Base-by-base conservation (phyloP, 2,329 filamentous ascomycete genomes). In the Penicillium sp. region DNA sequence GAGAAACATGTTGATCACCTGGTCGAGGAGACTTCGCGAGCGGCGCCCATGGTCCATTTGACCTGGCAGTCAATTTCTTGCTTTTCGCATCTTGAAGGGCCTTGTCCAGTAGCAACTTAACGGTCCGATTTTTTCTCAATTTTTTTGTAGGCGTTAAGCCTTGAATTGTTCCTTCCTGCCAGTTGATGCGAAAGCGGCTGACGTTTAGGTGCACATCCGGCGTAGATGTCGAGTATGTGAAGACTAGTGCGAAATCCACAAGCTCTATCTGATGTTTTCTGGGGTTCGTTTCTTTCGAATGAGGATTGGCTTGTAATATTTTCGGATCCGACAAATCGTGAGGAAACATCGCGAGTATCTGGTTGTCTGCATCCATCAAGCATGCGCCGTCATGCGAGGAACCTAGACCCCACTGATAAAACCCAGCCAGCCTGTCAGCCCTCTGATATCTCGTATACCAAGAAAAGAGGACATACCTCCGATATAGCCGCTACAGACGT, bases 361-460 rank as follows among this genome's bases (percentile, higher is more conserved):
- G 71, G 14, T 73, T 71, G 5, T 63, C 59, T 11, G 70, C 67
- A 57, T 79, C 77, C 31, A 73, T 77, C 47, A 79, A 57, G 25
- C 65, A 68, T 8, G 67, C 68, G n/a, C 50, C 38, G 61, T 62
- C 17, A 58, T 57, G 17, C 43, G 63, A 41, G n/a, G 59, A 5
- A 65, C 57, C 38, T 55, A 55, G 55, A 68, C 61, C 65, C 70
- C 68, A 75, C 71, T 78, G 59, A 41, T 35, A 52, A 49, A 38
- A 42, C 55, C 14, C 7, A 55, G 39, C 28, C 39, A 45, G 17
- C 15, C n/a, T 31, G 41, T 62, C 17, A 65, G 58, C 39, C 47
- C 35, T 45, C 25, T 35, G 15, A 48, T 47, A 25, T 22, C 22
- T 48, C 4, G 49, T 53, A 11, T 22, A 3, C 12, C 12, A 17